Conservation (phyloP, 352 stramenopile species). For the Blastocystis hominis region DNA sequence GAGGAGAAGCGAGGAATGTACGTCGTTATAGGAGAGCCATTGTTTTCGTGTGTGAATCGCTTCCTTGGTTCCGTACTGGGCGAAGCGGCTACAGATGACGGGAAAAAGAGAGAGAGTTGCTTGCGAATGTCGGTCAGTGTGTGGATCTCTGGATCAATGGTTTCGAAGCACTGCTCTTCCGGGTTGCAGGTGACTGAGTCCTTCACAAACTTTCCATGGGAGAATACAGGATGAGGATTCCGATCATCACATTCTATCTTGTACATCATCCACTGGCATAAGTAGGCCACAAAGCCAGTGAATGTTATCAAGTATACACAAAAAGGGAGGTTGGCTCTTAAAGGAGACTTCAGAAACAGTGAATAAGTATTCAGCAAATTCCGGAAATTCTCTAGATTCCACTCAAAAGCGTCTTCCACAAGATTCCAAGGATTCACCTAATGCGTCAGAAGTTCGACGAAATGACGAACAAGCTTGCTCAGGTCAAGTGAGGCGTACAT, state of each 20-base stretch:
- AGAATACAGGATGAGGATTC: conserved; percentile 15
- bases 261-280: neutral
- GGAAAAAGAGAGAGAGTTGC: neutral
- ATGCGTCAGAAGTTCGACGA: neutral
- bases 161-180: neutral
- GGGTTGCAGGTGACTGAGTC: conserved; percentile 44
- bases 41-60: neutral
- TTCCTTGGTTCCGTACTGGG: neutral
- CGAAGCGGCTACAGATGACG: neutral
- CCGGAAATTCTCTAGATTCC: neutral
- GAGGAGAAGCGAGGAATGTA: neutral
- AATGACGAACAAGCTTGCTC: conserved; percentile 58
- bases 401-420: neutral
- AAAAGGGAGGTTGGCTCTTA: neutral
- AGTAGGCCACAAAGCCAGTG: neutral
- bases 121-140: conserved; percentile 67
- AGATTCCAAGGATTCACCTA: neutral
- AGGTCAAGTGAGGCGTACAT: neutral
- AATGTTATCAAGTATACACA: conserved; percentile 33
- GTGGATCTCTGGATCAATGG: conserved; percentile 19
- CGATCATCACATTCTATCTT: neutral
- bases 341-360: neutral
- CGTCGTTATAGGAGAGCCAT: neutral
- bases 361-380: neutral
- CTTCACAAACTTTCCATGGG: conserved; percentile 3